Evolutionary conservation across 2,329 filamentous ascomycete genomes (phyloP), one percentile per base, ranked within the genome.

Genomic region (Penicillium vulpinum): DNA sequence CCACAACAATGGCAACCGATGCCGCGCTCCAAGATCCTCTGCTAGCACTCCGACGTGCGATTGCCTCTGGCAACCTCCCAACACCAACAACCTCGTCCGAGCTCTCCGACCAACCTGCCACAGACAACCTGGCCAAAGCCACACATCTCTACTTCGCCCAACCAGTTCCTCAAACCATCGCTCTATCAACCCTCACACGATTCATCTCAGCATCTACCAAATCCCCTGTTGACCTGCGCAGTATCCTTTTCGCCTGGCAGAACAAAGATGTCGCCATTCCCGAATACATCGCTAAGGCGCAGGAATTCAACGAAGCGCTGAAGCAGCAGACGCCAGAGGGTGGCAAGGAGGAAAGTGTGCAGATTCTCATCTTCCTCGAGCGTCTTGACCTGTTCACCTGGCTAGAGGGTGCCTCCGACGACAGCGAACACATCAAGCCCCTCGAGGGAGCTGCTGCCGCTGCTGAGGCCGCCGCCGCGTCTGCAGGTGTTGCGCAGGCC

Each of bases 161-260:
- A 67, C 83, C 83, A 48, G 73, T 78, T 51, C 82, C 84, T 59
- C 80, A 86, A 54, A 81, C 86, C 6, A 82, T 95, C 57, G 81
- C 88, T 1, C 84, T 96, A 63, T 86, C 85, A 49, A 83, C 84
- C 15, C 82, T 88, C 10, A 99, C 94, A 64, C 91, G 94, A 67
- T 97, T 97, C 79, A 83, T 90, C 59, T 92, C 91, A n/a, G 84
- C 85, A 57, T 85, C 86, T 46, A 76, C 76, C 67, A 82, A 85
- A 46, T 80, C 82, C 54, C 83, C 88, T 5, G 87, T 96, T 68
- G 91, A 97, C 72, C 81, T 99, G 65, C 91, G 94, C 71, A 94
- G 89, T 73, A 93, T 97, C 76, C 97, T 93, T 80, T 96, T 97
- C 72, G 92, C 92, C 54, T 99, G 92, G 91, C 82, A 90, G 69